Evolutionary conservation across 148 eudicot species (phyloP), one percentile per base, ranked within the genome.

Genomic region (Linanthus parryae): DNA sequence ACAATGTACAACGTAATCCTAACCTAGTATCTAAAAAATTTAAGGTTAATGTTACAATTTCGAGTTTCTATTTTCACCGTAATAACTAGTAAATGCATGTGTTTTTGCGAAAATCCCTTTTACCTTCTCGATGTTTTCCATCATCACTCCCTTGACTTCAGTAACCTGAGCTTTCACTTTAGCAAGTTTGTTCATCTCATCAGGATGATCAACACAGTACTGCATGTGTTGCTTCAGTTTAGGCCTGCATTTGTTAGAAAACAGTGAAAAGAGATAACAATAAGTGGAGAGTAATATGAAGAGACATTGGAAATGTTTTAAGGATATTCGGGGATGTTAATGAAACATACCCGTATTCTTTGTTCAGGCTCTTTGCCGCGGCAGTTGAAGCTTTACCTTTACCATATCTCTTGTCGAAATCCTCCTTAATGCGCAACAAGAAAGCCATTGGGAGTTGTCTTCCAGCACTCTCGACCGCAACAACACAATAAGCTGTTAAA

Each of bases 401-500:
- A 0, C 71, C 67, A 29, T 73, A 74, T 62, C 49, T 69, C 59
- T 65, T 74, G 55, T 12, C 58, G 26, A 74, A 74, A 27, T 74
- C 79, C 24, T 74, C 79, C 71, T 69, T 74, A 21, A 74, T 37
- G 23, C 52, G 72, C 58, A 61, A 74, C 0, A 74, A 62, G 43
- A 61, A 74, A 56, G 74, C 79, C 48, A 74, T 74, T 3, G 74
- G 79, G 48, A 74, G 30, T 55, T 74, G 79, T 40, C 79, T 74
- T 5, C 79, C 79, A 18, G 60, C 45, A 23, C 74, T 65, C 59
- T 74, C 79, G 24, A 55, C 71, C 4, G 79, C 79, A 38, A 74
- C 79, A 35, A 74, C 74, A 49, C 79, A 74, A 52, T 74, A 74
- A 45, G 73, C 79, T 74, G 74, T 58, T 61, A 17, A n/a, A n/a